A percentile compares a stretch with the other conserved stretches of the same genome.
Evolutionary conservation across 2,329 filamentous ascomycete species (phyloP).

Genomic region (Penicillium sp.): DNA sequence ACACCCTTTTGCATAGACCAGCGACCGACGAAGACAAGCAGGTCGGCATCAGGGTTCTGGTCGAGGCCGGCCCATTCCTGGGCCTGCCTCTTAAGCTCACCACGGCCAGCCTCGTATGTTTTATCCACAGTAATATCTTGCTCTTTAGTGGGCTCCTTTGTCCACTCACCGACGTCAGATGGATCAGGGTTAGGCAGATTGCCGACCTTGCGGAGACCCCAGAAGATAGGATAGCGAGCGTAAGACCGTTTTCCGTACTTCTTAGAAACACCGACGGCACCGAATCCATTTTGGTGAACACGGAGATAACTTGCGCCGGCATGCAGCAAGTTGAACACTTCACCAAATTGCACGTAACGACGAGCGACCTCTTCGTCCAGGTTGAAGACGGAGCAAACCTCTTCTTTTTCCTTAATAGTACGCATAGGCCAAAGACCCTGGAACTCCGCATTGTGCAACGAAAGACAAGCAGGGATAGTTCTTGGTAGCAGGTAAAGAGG

Average conservation of each 20-base stretch:
- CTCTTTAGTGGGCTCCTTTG: constrained; percentile 51
- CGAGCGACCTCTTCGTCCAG: constrained; percentile 57
- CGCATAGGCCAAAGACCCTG: constrained; percentile 68
- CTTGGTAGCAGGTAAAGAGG: constrained; percentile 63
- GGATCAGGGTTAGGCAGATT: constrained; percentile 65
- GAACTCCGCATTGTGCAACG: constrained; percentile 69
- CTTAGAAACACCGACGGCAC: constrained; percentile 66
- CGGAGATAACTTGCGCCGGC: constrained; percentile 65
- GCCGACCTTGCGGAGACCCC: constrained; percentile 62
- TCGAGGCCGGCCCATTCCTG: constrained; percentile 67
- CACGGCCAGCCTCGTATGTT: constrained; percentile 54
- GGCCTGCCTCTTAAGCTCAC: constrained; percentile 57
- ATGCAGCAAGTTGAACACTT: constrained; percentile 67
- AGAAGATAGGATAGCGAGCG: constrained; percentile 67
- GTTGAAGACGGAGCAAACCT: constrained; percentile 65
- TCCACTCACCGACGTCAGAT: constrained; percentile 61
- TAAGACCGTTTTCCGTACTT: constrained; percentile 69
- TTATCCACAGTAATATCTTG: constrained; percentile 53
- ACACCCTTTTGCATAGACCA: constrained; percentile 70
- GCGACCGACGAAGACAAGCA: constrained; percentile 66
- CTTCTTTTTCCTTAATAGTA: constrained; percentile 57
- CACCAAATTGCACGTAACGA: constrained; percentile 65
- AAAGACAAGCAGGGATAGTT: constrained; percentile 61
- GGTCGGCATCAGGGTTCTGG: constrained; percentile 60
- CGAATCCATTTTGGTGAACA: constrained; percentile 65